Base-by-base conservation (phyloP, 495 filamentous ascomycete species). In the Amorphotheca resinae region DNA sequence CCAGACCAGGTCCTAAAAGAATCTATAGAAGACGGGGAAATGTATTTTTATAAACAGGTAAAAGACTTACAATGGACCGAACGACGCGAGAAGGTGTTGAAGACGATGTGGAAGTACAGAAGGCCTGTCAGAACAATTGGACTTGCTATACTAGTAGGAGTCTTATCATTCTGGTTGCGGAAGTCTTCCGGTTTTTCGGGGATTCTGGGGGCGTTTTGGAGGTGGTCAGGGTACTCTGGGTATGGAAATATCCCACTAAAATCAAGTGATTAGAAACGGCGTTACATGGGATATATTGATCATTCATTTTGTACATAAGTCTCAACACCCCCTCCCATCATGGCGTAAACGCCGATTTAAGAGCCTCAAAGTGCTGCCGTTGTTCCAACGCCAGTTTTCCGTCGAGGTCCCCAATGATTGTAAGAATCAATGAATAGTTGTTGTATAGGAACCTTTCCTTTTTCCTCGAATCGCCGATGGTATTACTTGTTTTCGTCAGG, bases 401-500 rank as follows among this genome's bases (percentile, higher is more conserved):
- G 46, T 76, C 73, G 46, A 77, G 76, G 63, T 88, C 87, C 61
- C 80, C 80, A 48, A 98, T 80, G 46, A 98, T 93, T 7, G 93
- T 94, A 61, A 86, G 61, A 8, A 98, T 74, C 54, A 98, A 68
- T 37, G 80, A 84, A 63, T 94, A 96, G 57, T 98, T 96, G 59
- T 95, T 96, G 54, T 76, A 84, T 50, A 96, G 62, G 51, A 96
- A 95, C 45, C 93, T 66, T 57, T 88, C 84, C 52, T 84, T 64
- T 64, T 87, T 89, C 54, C 84, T 73, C 43, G 72, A 65, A 49
- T 93, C 85, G 1, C 75, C 77, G 44, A 87, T 77, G 5, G 68
- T 71, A 52, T 76, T 76, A 39, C 63, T 61, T 12, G 67, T 57
- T 53, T 79, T 84, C 9, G 73, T 73, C 46, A 95, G 54, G 42